Base-by-base conservation (phyloP, 2,329 filamentous ascomycete genomes). In the Magnaporthales sp. region DNA sequence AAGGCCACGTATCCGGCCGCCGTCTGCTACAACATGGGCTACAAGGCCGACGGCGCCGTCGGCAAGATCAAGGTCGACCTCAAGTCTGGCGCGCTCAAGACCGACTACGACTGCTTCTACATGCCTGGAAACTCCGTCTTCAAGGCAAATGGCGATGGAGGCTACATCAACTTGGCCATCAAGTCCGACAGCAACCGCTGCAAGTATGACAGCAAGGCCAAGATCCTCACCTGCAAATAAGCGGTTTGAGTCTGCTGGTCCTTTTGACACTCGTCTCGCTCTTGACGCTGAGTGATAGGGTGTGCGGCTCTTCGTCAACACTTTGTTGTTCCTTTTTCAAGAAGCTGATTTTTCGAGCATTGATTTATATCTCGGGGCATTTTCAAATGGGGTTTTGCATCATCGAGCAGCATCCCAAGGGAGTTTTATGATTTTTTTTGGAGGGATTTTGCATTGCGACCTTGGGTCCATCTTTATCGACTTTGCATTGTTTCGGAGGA, bases 21-120 rank as follows among this genome's bases (percentile, higher is more conserved):
- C 9, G n/a, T 67, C 65, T 71, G 70, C 67, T 70, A 70, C 56
- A 71, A 71, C 67, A 68, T 68, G 62, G 69, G 32, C 6, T 71
- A 70, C 56, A 38, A 24, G 10, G 51, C 70, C 13, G 22, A 65
- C 5, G 62, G 68, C 62, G 64, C 67, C 9, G 63, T 32, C n/a
- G 67, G 67, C 15, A 51, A 63, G 1, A 62, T 63, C 31, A 69
- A 68, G 3, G 54, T 67, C 11, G 60, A 67, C 31, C 67, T 71
- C 56, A 51, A 56, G 30, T 66, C 68, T 6, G 69, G 69, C 2
- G 26, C 58, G n/a, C 69, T 71, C 19, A 58, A 68, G 54, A 70
- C 68, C 4, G 66, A 68, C 66, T 71, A 70, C 60, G 70, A 70
- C 51, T 71, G 68, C 58, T 66, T 70, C 65, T 72, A 68, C 58